Conservation (phyloP, 2,329 filamentous ascomycete genomes). For the Cercospora citrullina region DNA sequence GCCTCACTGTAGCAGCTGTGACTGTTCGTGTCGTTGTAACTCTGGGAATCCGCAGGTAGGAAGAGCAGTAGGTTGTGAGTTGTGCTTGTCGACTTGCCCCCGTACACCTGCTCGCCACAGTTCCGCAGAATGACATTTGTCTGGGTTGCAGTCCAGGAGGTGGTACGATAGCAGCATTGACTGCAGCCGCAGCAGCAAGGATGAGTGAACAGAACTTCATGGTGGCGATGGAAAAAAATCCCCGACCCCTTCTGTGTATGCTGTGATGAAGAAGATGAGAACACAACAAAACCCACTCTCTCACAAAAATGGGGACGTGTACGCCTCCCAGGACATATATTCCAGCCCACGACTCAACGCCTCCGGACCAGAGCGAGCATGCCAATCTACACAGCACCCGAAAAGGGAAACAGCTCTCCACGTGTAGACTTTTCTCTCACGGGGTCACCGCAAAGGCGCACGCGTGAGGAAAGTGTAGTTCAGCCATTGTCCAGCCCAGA, state of each 20-base stretch:
- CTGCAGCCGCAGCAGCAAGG: conserved; percentile 8
- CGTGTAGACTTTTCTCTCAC: not conserved
- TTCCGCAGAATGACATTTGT: conserved; percentile 4
- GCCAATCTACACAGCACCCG: not conserved
- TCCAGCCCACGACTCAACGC: not conserved
- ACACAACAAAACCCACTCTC: not conserved
- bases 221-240: not conserved
- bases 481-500: not conserved
- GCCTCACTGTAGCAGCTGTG: not conserved
- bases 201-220: conserved; percentile 9
- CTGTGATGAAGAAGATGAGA: not conserved
- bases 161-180: not conserved
- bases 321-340: not conserved
- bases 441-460: not conserved
- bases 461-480: not conserved
- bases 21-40: conserved; percentile 8
- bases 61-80: conserved; percentile 8
- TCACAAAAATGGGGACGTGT: not conserved
- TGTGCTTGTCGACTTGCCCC: conserved; percentile 1
- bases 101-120: conserved; percentile 3
- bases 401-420: not conserved
- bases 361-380: not conserved
- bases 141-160: not conserved
- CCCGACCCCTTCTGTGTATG: not conserved
- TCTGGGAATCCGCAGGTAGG: conserved; percentile 3